phyloP scores from a whole-genome alignment of 768 basidiomycete species.

The Phylloporus sp. region DNA sequence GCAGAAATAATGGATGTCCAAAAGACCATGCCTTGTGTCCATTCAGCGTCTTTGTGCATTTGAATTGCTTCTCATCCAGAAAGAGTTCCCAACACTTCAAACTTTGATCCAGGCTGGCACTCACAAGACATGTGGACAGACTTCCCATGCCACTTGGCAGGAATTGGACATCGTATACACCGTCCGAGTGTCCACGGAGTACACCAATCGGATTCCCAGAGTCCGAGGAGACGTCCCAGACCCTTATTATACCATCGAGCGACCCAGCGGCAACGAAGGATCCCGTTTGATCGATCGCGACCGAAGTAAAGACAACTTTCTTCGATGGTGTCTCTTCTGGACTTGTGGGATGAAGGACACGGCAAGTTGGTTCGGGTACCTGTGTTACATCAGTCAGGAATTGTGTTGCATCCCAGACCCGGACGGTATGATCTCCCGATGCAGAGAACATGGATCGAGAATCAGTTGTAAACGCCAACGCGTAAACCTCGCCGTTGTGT shows the following conservation, averaged over 20 bases:
- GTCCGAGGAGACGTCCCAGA: conserved; percentile 48
- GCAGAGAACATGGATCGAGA: conserved; percentile 34
- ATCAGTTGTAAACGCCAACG: conserved; percentile 33
- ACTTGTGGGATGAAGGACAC: conserved; percentile 17
- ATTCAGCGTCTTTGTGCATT: conserved; percentile 28
- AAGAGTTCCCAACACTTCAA: conserved; percentile 46
- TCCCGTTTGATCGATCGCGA: conserved; percentile 30
- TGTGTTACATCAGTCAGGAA: conserved; percentile 18
- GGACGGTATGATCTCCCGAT: conserved; percentile 35
- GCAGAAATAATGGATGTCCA: neutral
- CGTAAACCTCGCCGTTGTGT: conserved; percentile 35
- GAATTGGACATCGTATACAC: conserved; percentile 32
- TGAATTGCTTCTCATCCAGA: conserved; percentile 23
- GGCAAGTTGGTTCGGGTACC: conserved; percentile 16
- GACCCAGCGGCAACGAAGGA: conserved; percentile 48
- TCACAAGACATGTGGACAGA: conserved; percentile 30
- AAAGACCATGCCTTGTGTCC: conserved; percentile 25
- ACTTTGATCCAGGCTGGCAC: conserved; percentile 28
- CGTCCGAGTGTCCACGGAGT: conserved; percentile 28
- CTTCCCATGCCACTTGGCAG: conserved; percentile 13
- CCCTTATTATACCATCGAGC: conserved; percentile 48
- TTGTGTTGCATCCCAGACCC: conserved; percentile 33
- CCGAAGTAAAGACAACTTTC: conserved; percentile 29
- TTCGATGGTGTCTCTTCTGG: conserved; percentile 15
- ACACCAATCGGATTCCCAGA: conserved; percentile 22